Conservation (phyloP, 1,139 yeast genomes). For the Trichomonascaceae sp. region DNA sequence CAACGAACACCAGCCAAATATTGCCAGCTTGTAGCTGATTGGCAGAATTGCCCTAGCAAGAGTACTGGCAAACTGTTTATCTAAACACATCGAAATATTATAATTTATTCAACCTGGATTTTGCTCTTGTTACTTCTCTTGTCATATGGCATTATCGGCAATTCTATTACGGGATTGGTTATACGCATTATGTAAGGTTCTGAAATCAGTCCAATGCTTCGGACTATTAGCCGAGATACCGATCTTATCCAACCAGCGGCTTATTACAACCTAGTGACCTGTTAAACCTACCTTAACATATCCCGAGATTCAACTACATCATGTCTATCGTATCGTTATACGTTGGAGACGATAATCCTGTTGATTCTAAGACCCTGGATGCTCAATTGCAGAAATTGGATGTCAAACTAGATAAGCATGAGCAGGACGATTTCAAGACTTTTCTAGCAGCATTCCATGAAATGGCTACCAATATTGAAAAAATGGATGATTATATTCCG, state of each 20-base stretch:
- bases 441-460: constrained; percentile 34
- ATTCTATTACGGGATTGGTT: too few relatives aligned
- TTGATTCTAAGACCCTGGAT: neutral
- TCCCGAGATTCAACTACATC: neutral
- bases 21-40: too few relatives aligned
- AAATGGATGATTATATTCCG: constrained; percentile 30
- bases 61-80: too few relatives aligned
- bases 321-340: constrained; percentile 7
- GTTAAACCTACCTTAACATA: neutral
- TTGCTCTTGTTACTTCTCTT: too few relatives aligned
- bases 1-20: too few relatives aligned
- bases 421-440: constrained; percentile 30
- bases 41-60: too few relatives aligned
- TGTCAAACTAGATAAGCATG: constrained; percentile 16
- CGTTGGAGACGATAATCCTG: constrained; percentile 4
- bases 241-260: neutral
- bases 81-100: too few relatives aligned
- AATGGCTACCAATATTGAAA: constrained; percentile 30
- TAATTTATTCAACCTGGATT: too few relatives aligned
- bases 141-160: too few relatives aligned
- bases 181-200: too few relatives aligned
- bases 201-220: too few relatives aligned
- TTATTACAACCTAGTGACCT: neutral
- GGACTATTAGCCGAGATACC: too few relatives aligned
- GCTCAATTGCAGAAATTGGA: constrained; percentile 1